Base-by-base conservation (phyloP, 495 filamentous ascomycete species). In the Hyaloscypha finlandica region DNA sequence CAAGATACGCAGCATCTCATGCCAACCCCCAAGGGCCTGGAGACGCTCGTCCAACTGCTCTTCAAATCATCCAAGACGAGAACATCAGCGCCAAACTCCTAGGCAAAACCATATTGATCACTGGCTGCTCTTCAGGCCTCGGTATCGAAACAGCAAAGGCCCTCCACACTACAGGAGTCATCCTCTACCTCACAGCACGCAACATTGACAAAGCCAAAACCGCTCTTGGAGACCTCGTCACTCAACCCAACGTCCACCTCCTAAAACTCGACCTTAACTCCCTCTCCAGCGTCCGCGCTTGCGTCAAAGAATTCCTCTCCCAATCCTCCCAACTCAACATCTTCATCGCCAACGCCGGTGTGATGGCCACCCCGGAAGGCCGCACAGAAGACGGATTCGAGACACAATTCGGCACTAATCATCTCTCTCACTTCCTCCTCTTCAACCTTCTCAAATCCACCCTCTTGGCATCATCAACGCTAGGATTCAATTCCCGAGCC, bases 381-480 rank as follows among this genome's bases (percentile, higher is more conserved):
- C 72, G 67, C 2, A 88, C 87, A 2, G 71, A 76, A 14, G 86
- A 91, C 20, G 88, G 88, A 25, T 88, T 86, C 71, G 89, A 92
- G 70, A 78, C 87, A 45, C 86, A 89, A 61, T 86, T 92, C 66
- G 88, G 86, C 22, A 86, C 85, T 3, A 92, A 92, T 70, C 84
- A 92, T 72, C 73, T 92, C 63, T 88, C 86, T 6, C 89, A 90
- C 69, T 86, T 85, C 42, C 80, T 91, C 14, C 78, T 93, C 37
- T 86, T 85, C 22, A 82, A 83, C 59, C 77, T 88, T 9, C 78
- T 93, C 4, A 77, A 91, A 12, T 84, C 88, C 0, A 79, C 78
- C 0, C 73, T 93, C 19, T 77, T 81, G 33, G 68, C 76, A 30
- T 89, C 87, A 0, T 79, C 81, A 29, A 70, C 71, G 14, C 63